Evolutionary conservation across 352 stramenopile species (phyloP).

Genomic region (Phytophthora litchii): DNA sequence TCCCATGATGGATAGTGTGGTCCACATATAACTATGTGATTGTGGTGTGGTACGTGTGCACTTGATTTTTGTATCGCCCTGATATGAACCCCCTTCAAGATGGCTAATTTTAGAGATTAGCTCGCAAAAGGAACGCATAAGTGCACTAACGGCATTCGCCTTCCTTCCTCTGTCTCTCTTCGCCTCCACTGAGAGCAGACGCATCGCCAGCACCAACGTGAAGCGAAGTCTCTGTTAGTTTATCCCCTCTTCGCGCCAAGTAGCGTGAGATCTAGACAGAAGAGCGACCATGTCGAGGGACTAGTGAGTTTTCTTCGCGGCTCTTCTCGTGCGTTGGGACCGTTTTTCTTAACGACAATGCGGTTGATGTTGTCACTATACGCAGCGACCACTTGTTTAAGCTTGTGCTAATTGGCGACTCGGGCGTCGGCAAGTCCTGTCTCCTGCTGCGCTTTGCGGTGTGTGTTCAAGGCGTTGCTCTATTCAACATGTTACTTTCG

Average conservation of each 20-base stretch:
- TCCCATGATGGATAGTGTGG: slow-evolving; percentile 11
- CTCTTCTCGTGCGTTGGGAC: slow-evolving; percentile 6
- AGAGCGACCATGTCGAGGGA: slow-evolving; percentile 71
- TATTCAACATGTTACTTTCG: not conserved
- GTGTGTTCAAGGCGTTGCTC: slow-evolving; percentile 34
- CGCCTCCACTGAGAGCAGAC: slow-evolving; percentile 18
- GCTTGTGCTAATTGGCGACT: slow-evolving; percentile 98
- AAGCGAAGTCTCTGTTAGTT: slow-evolving; percentile 3
- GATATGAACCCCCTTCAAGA: slow-evolving; percentile 32
- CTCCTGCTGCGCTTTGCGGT: slow-evolving; percentile 97
- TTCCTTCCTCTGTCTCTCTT: slow-evolving; percentile 18
- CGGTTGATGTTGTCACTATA: not conserved
- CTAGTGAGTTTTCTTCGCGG: slow-evolving; percentile 53
- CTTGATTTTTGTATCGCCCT: slow-evolving; percentile 25
- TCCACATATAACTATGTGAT: slow-evolving; percentile 7
- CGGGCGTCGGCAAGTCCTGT: slow-evolving; percentile 98
- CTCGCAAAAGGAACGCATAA: slow-evolving; percentile 7
- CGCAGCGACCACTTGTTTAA: slow-evolving; percentile 96
- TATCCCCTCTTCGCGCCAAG: slow-evolving; percentile 3
- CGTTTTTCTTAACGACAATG: slow-evolving; percentile 23
- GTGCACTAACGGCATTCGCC: slow-evolving; percentile 15
- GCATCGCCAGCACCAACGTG: not conserved
- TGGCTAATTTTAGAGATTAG: slow-evolving; percentile 34
- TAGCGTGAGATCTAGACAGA: slow-evolving; percentile 15
- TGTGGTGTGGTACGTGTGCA: not conserved